These are phyloP conservation scores for Carpinus fangiana DNA, from an alignment of 306 rosid genomes.

Conservation along the genomic window DNA sequence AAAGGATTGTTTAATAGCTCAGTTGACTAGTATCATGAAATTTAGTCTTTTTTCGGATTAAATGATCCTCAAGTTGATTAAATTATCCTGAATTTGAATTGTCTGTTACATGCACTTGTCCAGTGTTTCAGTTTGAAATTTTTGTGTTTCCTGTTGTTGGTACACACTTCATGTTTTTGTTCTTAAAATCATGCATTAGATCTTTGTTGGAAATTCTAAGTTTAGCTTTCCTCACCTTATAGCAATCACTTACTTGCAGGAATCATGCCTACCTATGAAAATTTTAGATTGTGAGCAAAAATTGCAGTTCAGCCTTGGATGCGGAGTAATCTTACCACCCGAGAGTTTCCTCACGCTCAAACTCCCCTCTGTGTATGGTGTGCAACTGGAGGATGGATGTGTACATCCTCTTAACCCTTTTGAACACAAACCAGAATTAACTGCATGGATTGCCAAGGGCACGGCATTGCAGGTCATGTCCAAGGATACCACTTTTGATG, in stretches of 20 bases:
- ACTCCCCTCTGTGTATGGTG: constrained; percentile 86
- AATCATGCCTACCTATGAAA: constrained; percentile 67
- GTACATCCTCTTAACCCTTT: constrained; percentile 64
- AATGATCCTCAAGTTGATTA: background rate
- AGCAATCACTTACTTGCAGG: constrained; percentile 50
- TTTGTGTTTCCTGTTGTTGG: background rate
- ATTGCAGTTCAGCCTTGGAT: constrained; percentile 78
- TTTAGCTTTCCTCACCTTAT: constrained; percentile 3
- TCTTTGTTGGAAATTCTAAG: background rate
- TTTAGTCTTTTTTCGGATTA: background rate
- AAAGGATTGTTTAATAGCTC: background rate
- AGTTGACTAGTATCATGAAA: background rate
- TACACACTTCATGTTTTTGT: background rate
- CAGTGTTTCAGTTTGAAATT: background rate
- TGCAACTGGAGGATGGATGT: constrained; percentile 70
- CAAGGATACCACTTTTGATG: constrained; percentile 48
- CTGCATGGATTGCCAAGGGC: constrained; percentile 90
- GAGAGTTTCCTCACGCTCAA: constrained; percentile 86
- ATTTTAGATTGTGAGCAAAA: constrained; percentile 63
- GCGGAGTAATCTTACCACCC: constrained; percentile 77
- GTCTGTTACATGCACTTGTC: constrained; percentile 8
- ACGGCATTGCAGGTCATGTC: constrained; percentile 68
- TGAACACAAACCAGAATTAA: constrained; percentile 77
- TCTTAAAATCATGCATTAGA: background rate
- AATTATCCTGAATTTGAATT: background rate